These are phyloP conservation scores for Maudiozyma serrabonitensis DNA, from an alignment of 805 yeast species.

Conservation along the genomic window DNA sequence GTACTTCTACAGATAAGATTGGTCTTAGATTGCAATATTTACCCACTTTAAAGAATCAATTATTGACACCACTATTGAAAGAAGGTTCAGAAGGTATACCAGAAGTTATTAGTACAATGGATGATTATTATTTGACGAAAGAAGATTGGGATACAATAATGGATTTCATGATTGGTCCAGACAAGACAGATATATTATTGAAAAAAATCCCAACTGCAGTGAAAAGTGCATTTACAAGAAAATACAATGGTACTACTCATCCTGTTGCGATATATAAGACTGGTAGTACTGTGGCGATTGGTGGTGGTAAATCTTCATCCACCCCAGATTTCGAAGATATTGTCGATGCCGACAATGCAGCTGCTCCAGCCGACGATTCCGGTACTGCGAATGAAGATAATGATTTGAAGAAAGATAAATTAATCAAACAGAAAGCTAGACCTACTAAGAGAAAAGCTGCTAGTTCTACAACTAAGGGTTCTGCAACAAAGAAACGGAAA, in stretches of 20 bases:
- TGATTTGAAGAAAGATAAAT: constrained; percentile 31
- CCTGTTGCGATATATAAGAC: constrained; percentile 78
- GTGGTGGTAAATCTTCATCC: constrained; percentile 8
- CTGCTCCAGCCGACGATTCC: constrained; percentile 21
- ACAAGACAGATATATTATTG: constrained; percentile 32
- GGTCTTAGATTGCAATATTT: constrained; percentile 72
- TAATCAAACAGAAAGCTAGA: constrained; percentile 26
- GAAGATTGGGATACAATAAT: constrained; percentile 88
- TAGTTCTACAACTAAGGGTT: constrained; percentile 4
- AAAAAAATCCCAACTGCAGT: constrained; percentile 68
- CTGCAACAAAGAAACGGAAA: constrained; percentile 14
- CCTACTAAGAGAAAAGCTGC: constrained; percentile 21
- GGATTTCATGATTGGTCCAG: constrained; percentile 73
- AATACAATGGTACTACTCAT: constrained; percentile 65
- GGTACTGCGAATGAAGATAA: constrained; percentile 22
- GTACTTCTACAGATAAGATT: constrained; percentile 63
- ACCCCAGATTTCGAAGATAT: constrained; percentile 31
- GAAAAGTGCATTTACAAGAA: constrained; percentile 79
- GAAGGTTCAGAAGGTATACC: constrained; percentile 55
- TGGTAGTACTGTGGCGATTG: constrained; percentile 43
- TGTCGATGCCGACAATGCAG: constrained; percentile 27
- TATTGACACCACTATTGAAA: constrained; percentile 49
- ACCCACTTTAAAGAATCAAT: constrained; percentile 48
- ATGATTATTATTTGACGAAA: constrained; percentile 72
- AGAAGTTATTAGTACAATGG: constrained; percentile 63